Evolutionary conservation across 2,329 filamentous ascomycete genomes (phyloP), one percentile per base, ranked within the genome.

Genomic region (Penicillium sp.): DNA sequence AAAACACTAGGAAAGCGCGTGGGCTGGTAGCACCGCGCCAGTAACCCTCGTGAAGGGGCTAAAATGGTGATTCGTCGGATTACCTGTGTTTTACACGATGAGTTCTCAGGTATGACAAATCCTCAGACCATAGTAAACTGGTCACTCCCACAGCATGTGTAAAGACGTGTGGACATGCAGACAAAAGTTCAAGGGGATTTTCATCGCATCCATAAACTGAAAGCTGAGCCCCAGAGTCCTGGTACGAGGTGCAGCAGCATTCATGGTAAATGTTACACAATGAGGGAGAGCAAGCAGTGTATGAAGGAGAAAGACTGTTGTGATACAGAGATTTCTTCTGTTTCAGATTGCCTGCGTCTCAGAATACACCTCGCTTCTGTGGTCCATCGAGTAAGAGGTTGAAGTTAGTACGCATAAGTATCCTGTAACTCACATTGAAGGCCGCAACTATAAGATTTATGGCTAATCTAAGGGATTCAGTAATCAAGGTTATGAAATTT

Each of bases 11-110:
- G 14, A 41, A 44, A 54, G 51, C 51, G 46, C 51, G 51, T 50
- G 51, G 46, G 14, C n/a, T 23, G 51, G 51, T 50, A 43, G 34
- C 46, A 54, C 51, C n/a, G 27, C 51, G 11, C 27, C 29, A 34
- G 32, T 43, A 29, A 10, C 32, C 30, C 44, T 36, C 14, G 13
- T 39, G 16, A 19, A 18, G 14, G 10, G 27, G 18, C 8, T 4
- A 26, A 43, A 16, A 23, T 18, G 4, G 16, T 41, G 30, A 49
- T 53, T 53, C 26, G 38, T 23, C 49, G n/a, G 5, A 36, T 23
- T 13, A 13, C 36, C 32, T 16, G n/a, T 18, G 9, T 5, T 9
- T 43, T 26, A 11, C 7, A 30, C 13, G 2, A 9, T 8, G 29
- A 5, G 23, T 43, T 32, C 18, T 13, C 18, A 26, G n/a, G 47